Evolutionary conservation across 495 filamentous ascomycete species (phyloP).

Genomic region (Apiosordaria backusii): DNA sequence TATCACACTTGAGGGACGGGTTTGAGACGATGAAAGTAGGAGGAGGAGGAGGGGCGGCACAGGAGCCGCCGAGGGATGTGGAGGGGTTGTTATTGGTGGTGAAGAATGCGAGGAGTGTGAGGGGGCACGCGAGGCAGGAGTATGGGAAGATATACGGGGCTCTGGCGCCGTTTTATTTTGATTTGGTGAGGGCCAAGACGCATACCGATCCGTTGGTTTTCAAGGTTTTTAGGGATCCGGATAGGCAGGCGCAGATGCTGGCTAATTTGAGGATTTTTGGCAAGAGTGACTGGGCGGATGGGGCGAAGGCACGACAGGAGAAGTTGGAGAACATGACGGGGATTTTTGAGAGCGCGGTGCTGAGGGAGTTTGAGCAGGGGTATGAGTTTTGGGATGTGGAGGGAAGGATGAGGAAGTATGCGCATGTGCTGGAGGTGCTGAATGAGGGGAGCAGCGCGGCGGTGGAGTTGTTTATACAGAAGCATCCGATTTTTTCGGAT

Average conservation of each 20-base stretch:
- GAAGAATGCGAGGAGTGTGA: slow-evolving; percentile 65
- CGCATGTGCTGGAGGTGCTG: slow-evolving; percentile 73
- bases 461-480: slow-evolving; percentile 81
- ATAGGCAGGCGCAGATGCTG: slow-evolving; percentile 84
- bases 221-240: slow-evolving; percentile 77
- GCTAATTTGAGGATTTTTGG: slow-evolving; percentile 74
- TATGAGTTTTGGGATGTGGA: slow-evolving; percentile 88
- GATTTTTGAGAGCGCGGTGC: slow-evolving; percentile 86
- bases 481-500: slow-evolving; percentile 75
- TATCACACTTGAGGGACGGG: slow-evolving; percentile 51
- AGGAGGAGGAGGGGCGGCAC: slow-evolving; percentile 2
- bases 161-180: slow-evolving; percentile 81
- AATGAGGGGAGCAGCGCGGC: slow-evolving; percentile 72
- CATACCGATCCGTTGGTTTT: slow-evolving; percentile 84
- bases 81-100: slow-evolving; percentile 62
- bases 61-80: slow-evolving; percentile 46
- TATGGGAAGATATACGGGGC: slow-evolving; percentile 88
- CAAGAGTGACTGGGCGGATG: slow-evolving; percentile 71
- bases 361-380: slow-evolving; percentile 87
- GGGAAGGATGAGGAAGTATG: slow-evolving; percentile 82
- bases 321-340: slow-evolving; percentile 69
- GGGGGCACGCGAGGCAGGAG: slow-evolving; percentile 83
- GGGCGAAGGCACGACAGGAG: slow-evolving; percentile 65
- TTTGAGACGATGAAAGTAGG: slow-evolving; percentile 62
- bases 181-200: slow-evolving; percentile 66